phyloP scores from a whole-genome alignment of 768 basidiomycete species.

The Boletus subparvulus region DNA sequence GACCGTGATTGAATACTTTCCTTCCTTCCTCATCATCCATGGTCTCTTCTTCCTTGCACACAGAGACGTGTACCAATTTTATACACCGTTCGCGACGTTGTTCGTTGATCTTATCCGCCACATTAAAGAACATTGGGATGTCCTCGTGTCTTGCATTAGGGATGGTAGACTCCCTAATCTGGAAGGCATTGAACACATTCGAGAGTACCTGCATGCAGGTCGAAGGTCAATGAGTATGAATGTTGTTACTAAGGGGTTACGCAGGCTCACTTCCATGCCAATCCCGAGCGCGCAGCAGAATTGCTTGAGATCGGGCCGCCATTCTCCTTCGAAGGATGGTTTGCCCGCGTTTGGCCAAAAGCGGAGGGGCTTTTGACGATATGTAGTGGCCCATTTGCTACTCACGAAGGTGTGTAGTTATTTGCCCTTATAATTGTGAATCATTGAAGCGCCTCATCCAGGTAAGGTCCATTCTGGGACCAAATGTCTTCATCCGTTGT shows the following conservation, averaged over 20 bases:
- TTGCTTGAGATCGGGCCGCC: conserved; percentile 13
- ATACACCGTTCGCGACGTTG: background rate
- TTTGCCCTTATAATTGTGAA: no score
- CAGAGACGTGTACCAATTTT: background rate
- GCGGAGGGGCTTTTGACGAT: no score
- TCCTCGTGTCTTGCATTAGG: conserved; percentile 14
- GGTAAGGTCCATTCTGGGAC: no score
- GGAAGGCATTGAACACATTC: conserved; percentile 10
- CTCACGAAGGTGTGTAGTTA: no score
- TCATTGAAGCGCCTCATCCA: no score
- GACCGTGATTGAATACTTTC: conserved; percentile 9
- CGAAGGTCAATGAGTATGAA: no score
- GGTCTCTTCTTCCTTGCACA: background rate
- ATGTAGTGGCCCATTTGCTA: no score
- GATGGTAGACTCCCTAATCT: conserved; percentile 16
- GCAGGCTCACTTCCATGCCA: conserved; percentile 7
- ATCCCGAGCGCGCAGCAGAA: conserved; percentile 6
- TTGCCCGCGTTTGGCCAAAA: conserved; percentile 8
- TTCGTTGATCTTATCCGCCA: conserved; percentile 15
- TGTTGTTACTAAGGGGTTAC: background rate
- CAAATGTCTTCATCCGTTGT: no score
- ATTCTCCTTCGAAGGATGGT: conserved; percentile 14
- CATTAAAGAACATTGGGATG: conserved; percentile 18
- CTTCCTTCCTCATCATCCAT: conserved; percentile 11
- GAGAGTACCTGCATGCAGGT: conserved; percentile 13